Evolutionary conservation across 164 flowering plant species (phyloP), one percentile per base, ranked within the genome.

Genomic region (Vitis riparia): DNA sequence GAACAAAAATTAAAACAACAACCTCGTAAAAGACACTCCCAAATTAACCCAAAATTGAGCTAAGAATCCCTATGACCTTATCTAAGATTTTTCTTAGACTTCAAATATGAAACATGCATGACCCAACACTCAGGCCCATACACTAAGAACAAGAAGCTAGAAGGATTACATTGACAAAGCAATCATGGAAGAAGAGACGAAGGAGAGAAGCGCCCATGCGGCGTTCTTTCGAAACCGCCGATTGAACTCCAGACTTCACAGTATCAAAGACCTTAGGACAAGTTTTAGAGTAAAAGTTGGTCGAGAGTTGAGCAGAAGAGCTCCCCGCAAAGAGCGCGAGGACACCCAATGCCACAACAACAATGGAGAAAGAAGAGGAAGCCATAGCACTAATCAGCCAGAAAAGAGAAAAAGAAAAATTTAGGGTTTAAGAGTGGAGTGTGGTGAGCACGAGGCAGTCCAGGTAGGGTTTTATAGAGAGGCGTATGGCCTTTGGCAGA

Each of bases 121-220:
- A 37, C 44, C 44, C 44, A 3, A 3, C 7, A 37, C 44, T 3
- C 6, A 37, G 7, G 44, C 7, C 44, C 44, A 37, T 53, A 12
- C 23, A 1, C 64, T 51, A 44, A 9, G 51, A 27, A 50, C 11
- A 51, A 62, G n/a, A 62, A 37, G 32, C 3, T 52, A 16, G 5
- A 51, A 11, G 27, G 23, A 3, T 55, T 76, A 83, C 89, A 48
- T 62, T 63, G 60, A 87, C 88, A 32, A 85, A 85, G 63, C 91
- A 85, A 57, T 87, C 88, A 65, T 85, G 90, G 76, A 85, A 85
- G 66, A 67, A 70, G 47, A 85, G 64, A 55, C 85, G 85, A 13
- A 84, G 63, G n/a, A 85, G 69, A 15, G 85, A 85, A 23, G 86
- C 83, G 9, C 88, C 86, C 76, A 82, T 80, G 32, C 90, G 78